phyloP scores from a whole-genome alignment of 148 eudicot genomes.

The Mesembryanthemum crystallinum region DNA sequence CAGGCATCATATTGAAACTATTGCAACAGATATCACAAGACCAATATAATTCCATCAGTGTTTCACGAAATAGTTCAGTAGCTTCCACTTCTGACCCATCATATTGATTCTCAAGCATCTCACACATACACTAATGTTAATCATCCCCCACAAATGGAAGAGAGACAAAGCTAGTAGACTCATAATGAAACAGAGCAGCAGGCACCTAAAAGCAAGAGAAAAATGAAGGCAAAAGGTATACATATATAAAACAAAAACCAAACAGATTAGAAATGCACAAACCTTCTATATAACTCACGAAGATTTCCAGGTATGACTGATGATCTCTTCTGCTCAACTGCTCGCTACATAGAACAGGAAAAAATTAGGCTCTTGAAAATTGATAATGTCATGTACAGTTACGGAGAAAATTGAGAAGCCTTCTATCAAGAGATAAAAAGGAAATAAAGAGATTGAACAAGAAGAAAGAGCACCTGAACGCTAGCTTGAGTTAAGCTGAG shows the following conservation, averaged over 20 bases:
- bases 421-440: neutral
- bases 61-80: no score
- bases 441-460: constrained; percentile 1
- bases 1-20: no score
- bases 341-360: constrained; percentile 29
- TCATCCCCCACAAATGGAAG: no score
- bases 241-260: no score
- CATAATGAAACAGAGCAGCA: neutral
- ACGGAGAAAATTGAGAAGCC: neutral
- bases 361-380: constrained; percentile 7
- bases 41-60: no score
- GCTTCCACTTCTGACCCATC: neutral
- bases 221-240: no score
- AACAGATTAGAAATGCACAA: constrained; percentile 1
- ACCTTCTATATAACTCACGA: constrained; percentile 78
- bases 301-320: constrained; percentile 47
- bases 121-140: no score
- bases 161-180: neutral
- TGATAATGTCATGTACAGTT: constrained; percentile 1
- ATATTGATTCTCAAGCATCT: no score
- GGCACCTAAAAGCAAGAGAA: neutral
- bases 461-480: constrained; percentile 29
- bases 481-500: constrained; percentile 23
- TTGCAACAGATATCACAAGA: no score
- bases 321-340: constrained; percentile 31